Percentiles rank a stretch among this genome's conserved stretches.
Conservation (phyloP, 2,329 filamentous ascomycete genomes). For the Claviceps sorghi region DNA sequence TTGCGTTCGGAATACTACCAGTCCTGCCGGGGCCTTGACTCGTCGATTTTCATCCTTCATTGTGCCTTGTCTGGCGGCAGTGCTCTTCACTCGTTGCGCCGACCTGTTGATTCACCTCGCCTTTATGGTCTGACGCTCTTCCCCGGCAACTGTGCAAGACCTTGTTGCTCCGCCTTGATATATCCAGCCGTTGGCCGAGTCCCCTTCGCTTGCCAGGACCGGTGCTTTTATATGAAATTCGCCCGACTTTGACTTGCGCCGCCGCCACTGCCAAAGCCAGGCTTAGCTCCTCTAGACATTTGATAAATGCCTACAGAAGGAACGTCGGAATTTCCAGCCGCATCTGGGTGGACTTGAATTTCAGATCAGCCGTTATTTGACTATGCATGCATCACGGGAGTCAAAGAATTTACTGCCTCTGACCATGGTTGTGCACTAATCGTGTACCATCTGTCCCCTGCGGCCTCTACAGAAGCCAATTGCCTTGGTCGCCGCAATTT, state of each 20-base stretch:
- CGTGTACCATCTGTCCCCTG: constrained; percentile 1
- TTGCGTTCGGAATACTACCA: not conserved
- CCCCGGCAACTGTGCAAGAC: not conserved
- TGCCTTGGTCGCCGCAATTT: not conserved
- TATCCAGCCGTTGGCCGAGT: not conserved
- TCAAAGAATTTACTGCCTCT: constrained; percentile 1
- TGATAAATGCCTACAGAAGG: not conserved
- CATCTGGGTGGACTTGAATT: not conserved
- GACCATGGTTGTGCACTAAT: constrained; percentile 2
- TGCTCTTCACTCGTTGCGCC: not conserved
- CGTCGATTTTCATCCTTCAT: not conserved
- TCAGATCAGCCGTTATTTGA: not conserved
- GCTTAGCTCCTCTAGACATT: not conserved
- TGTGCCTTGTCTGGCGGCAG: not conserved
- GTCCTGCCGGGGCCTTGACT: not conserved
- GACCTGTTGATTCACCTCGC: not conserved
- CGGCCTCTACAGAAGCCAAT: not conserved
- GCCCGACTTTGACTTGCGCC: not conserved
- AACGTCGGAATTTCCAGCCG: not conserved
- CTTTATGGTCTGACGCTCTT: not conserved
- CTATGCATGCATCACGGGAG: constrained; percentile 5
- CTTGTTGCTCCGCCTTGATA: not conserved
- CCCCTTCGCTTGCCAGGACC: not conserved
- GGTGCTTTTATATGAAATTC: not conserved
- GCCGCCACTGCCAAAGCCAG: not conserved